Evolutionary conservation across 202 grass and related monocot species (phyloP), one percentile per base, ranked within the genome.

Genomic region (Musa balbisiana): DNA sequence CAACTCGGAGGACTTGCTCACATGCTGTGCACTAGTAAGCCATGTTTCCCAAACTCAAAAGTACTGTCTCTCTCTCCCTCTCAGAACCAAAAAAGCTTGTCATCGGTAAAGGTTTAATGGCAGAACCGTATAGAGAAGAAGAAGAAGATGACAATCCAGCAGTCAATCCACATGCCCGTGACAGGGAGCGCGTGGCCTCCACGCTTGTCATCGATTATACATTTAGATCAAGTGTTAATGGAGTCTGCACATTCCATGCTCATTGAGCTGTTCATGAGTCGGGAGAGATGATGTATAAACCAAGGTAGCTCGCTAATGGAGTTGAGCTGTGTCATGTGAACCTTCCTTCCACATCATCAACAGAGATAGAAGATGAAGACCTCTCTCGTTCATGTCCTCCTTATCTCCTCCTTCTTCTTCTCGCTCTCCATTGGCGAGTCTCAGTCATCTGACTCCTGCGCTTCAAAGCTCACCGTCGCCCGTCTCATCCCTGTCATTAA

Each of bases 401-500:
- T 22, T 29, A 13, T 84, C 63, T 49, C 60, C 8, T 60, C 80
- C 71, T 3, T 29, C 5, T 20, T 27, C 63, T 58, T 72, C 33
- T 10, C 69, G 22, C 15, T 87, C 10, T 64, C 72, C 33, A 49
- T 50, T 23, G 81, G 68, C 67, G 86, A 27, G 17, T 83, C 87
- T 14, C 76, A 86, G 13, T 12, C 4, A 55, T 66, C 78, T 3
- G 85, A 90, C 49, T 90, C 91, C 17, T 93, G 91, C 83, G 9
- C 56, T 29, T 66, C 80, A 3, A 62, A 29, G 63, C 85, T 89
- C 22, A 27, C 64, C 16, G 83, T 90, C 58, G 21, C 64, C 74
- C 16, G 67, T 1, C 70, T 90, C 49, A 87, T 93, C 76, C 87
- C 91, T 21, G 90, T 93, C 84, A 2, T 27, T 3, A 89, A 78